phyloP scores from a whole-genome alignment of 179 eudicot species.

The Sideroxylon spinosum region DNA sequence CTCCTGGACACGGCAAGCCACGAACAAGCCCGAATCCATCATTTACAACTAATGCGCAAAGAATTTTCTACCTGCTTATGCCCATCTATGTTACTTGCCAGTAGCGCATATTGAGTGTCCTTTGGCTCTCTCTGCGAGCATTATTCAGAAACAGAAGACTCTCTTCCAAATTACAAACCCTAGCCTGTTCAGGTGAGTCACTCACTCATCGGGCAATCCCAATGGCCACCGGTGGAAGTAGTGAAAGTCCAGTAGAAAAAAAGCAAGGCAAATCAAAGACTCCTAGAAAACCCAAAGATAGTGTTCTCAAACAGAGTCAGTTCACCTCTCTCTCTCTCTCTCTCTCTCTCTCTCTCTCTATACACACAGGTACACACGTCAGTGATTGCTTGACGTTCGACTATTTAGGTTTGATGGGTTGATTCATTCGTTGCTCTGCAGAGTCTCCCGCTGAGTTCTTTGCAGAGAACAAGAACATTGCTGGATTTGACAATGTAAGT shows the following conservation, averaged over 20 bases:
- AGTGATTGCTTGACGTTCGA: neutral
- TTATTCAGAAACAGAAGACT: neutral
- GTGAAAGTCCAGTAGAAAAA: constrained; percentile 52
- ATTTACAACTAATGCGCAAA: no score
- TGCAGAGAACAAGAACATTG: constrained; percentile 94
- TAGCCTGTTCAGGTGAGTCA: constrained; percentile 24
- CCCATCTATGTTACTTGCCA: no score
- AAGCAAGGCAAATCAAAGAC: constrained; percentile 62
- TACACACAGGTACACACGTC: neutral
- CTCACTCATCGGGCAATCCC: constrained; percentile 1
- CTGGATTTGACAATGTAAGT: constrained; percentile 94
- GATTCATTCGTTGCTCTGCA: constrained; percentile 16
- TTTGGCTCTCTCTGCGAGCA: neutral
- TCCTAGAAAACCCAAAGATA: constrained; percentile 59
- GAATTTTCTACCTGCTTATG: no score
- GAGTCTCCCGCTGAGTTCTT: constrained; percentile 57
- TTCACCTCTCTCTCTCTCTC: constrained; percentile 13
- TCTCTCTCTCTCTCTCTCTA: neutral
- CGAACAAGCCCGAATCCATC: no score
- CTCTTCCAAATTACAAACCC: no score
- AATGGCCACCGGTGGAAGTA: constrained; percentile 33
- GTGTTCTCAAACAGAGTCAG: constrained; percentile 81
- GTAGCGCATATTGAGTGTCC: no score
- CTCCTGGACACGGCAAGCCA: no score
- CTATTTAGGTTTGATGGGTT: neutral